Evolutionary conservation across 371 early-diverging fungal genomes (phyloP).

Genomic region (Blyttiomyces sp.): DNA sequence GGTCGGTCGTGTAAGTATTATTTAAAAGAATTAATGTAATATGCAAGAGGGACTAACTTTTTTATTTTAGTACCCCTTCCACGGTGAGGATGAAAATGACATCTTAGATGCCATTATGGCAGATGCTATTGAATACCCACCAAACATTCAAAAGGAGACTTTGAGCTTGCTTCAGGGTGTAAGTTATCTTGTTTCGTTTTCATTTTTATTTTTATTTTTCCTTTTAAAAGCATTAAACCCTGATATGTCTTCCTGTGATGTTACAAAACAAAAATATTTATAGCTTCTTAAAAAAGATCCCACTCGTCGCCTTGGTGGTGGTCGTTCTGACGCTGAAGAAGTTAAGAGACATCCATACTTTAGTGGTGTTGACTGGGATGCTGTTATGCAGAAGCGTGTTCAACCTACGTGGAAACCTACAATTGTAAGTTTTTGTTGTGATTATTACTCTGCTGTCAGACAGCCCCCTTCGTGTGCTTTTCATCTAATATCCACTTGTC

Average conservation of each 20-base stretch:
- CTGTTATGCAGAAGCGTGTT: constrained; percentile 38
- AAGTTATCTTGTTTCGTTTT: background rate
- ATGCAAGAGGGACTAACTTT: background rate
- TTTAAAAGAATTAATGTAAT: background rate
- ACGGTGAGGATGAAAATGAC: constrained; percentile 91
- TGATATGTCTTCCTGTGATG: constrained; percentile 2
- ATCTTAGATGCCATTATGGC: constrained; percentile 91
- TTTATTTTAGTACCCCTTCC: constrained; percentile 74
- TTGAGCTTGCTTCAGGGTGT: constrained; percentile 36
- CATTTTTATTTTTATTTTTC: background rate
- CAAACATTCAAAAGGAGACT: constrained; percentile 65
- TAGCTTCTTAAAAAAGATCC: constrained; percentile 50
- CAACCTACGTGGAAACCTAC: constrained; percentile 52
- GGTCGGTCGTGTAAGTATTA: constrained; percentile 37
- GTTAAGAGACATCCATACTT: constrained; percentile 57
- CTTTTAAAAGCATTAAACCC: background rate
- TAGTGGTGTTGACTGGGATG: constrained; percentile 53
- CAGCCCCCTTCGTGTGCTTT: background rate
- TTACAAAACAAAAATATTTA: no score
- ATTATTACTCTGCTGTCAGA: background rate
- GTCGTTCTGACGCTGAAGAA: constrained; percentile 50
- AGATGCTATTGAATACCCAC: constrained; percentile 88
- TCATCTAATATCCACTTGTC: background rate
- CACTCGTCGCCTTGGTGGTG: constrained; percentile 48
- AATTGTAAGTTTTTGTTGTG: constrained; percentile 25